Percentiles rank a stretch among this genome's conserved stretches.
phyloP scores from a whole-genome alignment of 345 rosid species.

The Limnanthes douglasii region DNA sequence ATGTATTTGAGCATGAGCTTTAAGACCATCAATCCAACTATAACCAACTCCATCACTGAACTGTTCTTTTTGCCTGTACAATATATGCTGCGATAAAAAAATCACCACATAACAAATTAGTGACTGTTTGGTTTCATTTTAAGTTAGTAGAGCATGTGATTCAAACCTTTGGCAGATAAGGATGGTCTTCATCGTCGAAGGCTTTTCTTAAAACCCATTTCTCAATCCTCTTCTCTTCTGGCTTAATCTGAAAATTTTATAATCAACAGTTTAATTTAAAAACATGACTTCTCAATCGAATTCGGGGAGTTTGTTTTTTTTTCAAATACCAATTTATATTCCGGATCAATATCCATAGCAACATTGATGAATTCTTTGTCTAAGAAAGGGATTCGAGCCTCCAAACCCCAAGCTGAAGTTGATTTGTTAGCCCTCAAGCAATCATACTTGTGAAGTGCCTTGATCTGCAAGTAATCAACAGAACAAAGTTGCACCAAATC shows the following conservation, averaged over 20 bases:
- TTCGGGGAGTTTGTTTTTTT: neutral
- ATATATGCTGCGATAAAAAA: slow-evolving; percentile 70
- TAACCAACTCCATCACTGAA: slow-evolving; percentile 97
- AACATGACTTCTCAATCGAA: neutral
- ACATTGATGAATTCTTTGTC: slow-evolving; percentile 72
- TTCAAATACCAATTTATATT: slow-evolving; percentile 58
- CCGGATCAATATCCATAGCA: slow-evolving; percentile 84
- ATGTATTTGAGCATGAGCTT: slow-evolving; percentile 60
- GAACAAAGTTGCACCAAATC: too few relatives aligned
- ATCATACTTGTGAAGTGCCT: slow-evolving; percentile 84
- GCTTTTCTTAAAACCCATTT: slow-evolving; percentile 85
- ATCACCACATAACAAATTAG: too few relatives aligned
- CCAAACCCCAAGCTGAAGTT: slow-evolving; percentile 93
- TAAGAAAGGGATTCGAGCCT: slow-evolving; percentile 84
- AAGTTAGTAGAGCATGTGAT: too few relatives aligned
- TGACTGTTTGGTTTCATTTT: too few relatives aligned
- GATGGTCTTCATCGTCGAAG: slow-evolving; percentile 70
- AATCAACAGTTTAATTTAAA: neutral
- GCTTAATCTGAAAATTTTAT: slow-evolving; percentile 32
- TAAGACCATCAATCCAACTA: slow-evolving; percentile 96
- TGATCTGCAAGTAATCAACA: slow-evolving; percentile 32
- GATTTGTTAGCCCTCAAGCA: slow-evolving; percentile 92
- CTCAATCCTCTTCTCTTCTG: slow-evolving; percentile 55
- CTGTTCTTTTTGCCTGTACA: slow-evolving; percentile 94
- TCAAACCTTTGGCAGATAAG: slow-evolving; percentile 73